These are phyloP conservation scores for Yamadazyma akitaensis DNA, from an alignment of 805 yeast genomes.

Conservation along the genomic window DNA sequence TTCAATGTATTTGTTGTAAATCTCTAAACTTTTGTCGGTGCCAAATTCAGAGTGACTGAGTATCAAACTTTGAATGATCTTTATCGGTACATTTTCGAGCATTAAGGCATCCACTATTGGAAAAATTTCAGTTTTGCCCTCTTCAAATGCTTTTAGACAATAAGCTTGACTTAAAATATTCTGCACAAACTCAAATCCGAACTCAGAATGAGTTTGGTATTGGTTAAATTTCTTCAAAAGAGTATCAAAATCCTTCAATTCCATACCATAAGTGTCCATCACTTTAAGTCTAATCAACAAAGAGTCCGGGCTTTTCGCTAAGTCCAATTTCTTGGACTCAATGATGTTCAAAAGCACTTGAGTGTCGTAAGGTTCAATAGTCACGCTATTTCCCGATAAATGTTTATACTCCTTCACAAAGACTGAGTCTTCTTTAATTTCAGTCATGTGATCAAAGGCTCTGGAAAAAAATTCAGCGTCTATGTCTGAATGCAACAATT, in stretches of 20 bases:
- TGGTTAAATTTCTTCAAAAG: slow-evolving; percentile 38
- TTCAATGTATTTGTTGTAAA: slow-evolving; percentile 46
- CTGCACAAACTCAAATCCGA: slow-evolving; percentile 40
- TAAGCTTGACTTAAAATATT: slow-evolving; percentile 38
- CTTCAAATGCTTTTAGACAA: slow-evolving; percentile 37
- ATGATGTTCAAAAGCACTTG: slow-evolving; percentile 20
- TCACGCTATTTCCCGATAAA: not conserved
- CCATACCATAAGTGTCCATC: slow-evolving; percentile 33
- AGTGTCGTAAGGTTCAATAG: slow-evolving; percentile 3
- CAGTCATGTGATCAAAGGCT: slow-evolving; percentile 9
- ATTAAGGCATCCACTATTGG: slow-evolving; percentile 39
- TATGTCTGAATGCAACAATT: slow-evolving; percentile 1
- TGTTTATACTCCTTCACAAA: slow-evolving; percentile 3
- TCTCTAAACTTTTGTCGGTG: slow-evolving; percentile 34
- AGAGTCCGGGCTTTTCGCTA: slow-evolving; percentile 24
- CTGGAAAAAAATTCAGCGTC: slow-evolving; percentile 6
- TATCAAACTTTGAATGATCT: slow-evolving; percentile 39
- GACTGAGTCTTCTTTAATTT: not conserved
- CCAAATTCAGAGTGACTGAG: slow-evolving; percentile 40
- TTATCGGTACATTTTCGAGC: slow-evolving; percentile 23
- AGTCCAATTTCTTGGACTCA: slow-evolving; percentile 21
- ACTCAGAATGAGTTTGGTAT: slow-evolving; percentile 36
- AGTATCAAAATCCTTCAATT: slow-evolving; percentile 23
- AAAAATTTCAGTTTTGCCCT: slow-evolving; percentile 25
- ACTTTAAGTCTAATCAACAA: slow-evolving; percentile 29